Percentiles rank a stretch among this genome's conserved stretches.
Conservation (phyloP, 345 rosid species). For the Populus alba region DNA sequence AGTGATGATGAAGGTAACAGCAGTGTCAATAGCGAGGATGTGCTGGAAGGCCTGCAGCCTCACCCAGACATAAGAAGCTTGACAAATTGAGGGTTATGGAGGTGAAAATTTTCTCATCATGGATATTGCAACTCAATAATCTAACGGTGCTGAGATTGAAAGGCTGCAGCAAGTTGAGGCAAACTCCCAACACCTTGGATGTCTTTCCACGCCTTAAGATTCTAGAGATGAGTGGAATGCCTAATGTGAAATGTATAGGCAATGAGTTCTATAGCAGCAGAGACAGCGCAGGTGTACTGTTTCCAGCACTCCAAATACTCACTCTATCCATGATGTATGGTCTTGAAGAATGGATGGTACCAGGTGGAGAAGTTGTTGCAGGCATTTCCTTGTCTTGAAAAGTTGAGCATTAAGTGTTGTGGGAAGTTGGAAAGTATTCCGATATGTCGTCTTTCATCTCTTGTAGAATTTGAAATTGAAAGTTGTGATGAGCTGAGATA, state of each 20-base stretch:
- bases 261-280: not conserved
- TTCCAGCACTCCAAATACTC: constrained; percentile 15
- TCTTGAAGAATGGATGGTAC: constrained; percentile 9
- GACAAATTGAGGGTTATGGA: no score
- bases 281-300: not conserved
- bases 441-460: not conserved
- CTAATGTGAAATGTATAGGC: not conserved
- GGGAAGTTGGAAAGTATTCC: constrained; percentile 12
- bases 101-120: no score
- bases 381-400: constrained; percentile 19
- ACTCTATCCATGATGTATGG: not conserved
- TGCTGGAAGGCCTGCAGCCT: no score
- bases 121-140: no score
- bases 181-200: no score
- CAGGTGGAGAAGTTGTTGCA: not conserved
- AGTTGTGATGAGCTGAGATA: not conserved
- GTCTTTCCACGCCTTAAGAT: no score
- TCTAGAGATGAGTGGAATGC: no score
- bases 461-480: not conserved
- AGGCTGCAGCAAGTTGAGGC: no score
- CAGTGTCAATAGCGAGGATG: no score
- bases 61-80: no score
- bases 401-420: constrained; percentile 1
- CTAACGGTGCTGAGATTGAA: no score
- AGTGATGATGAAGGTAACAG: no score